Evolutionary conservation across 2,329 filamentous ascomycete genomes (phyloP), one percentile per base, ranked within the genome.

Genomic region (Coleophoma eucalyptorum): DNA sequence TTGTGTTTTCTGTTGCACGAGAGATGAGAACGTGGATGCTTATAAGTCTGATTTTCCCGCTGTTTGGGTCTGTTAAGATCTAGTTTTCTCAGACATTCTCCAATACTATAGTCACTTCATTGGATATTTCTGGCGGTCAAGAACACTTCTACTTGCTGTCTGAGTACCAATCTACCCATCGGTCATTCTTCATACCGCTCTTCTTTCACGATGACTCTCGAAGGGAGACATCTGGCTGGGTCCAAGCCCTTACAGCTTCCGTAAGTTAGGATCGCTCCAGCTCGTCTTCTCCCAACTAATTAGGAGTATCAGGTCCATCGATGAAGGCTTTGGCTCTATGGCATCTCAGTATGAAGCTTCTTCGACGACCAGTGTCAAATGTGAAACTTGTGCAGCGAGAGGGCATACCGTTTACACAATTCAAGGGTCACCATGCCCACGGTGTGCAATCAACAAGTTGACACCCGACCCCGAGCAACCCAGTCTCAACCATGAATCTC

Each of bases 371-470:
- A 44, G 42, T 13, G 42, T 44, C 20, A 44, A 44, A 44, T 44
- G 42, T 44, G 42, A 44, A 16, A 44, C 42, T 16, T 44, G 42
- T 26, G 42, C 42, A 11, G 42, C 42, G 12, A 26, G 42, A 31
- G 42, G 42, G 16, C 42, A 44, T 16, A 44, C 42, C n/a, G 42
- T 44, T 31, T 44, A 26, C 20, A 44, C 31, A 44, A 20, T 26
- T 4, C 42, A 44, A 44, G 42, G 42, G 5, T 31, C 31, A 13
- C 21, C 42, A n/a, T 44, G 42, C 20, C 42, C 42, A 32, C 42
- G 42, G n/a, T 44, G 42, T 26, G 21, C 42, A 32, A 44, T 31
- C 20, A 44, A 44, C 42, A 44, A 44, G 20, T 44, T 44, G 31
- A 44, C 42, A 31, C 42, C 42, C 11, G 20, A 20, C 16, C 42